Conservation (phyloP, 1,139 yeast genomes). For the Yamadazyma oceani region DNA sequence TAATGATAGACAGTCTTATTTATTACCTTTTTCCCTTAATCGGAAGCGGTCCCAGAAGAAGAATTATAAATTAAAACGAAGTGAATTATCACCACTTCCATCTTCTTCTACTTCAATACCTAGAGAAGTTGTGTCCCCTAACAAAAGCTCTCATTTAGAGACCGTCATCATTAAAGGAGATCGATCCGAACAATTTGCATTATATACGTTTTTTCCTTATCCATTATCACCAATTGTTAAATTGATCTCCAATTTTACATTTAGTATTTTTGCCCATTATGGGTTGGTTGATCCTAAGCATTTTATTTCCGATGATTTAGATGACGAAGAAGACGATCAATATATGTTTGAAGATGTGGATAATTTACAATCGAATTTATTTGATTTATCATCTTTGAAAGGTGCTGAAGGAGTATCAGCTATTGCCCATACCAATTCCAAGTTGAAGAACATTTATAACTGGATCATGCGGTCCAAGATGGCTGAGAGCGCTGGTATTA, state of each 20-base stretch:
- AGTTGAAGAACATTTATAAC: constrained; percentile 23
- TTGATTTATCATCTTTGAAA: constrained; percentile 42
- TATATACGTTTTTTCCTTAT: constrained; percentile 45
- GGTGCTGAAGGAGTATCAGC: constrained; percentile 39
- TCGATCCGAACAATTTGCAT: constrained; percentile 41
- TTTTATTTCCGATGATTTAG: constrained; percentile 28
- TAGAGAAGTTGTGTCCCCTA: constrained; percentile 4
- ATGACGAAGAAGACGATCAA: constrained; percentile 22
- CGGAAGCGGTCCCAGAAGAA: constrained; percentile 23
- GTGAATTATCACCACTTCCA: constrained; percentile 2
- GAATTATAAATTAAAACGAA: constrained; percentile 12
- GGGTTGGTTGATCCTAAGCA: constrained; percentile 28
- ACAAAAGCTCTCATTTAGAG: constrained; percentile 25
- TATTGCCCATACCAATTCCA: constrained; percentile 26
- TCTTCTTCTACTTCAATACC: too few relatives aligned
- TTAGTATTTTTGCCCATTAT: constrained; percentile 21
- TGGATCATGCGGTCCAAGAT: constrained; percentile 24
- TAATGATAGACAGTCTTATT: constrained; percentile 43
- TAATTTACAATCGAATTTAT: constrained; percentile 34
- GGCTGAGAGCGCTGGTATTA: constrained; percentile 20
- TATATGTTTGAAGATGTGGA: constrained; percentile 28
- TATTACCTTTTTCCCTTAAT: constrained; percentile 35
- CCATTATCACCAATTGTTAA: constrained; percentile 36
- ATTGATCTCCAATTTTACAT: constrained; percentile 19
- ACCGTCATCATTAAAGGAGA: constrained; percentile 32